Conservation (phyloP, 345 rosid species). For the Erucastrum elatum region DNA sequence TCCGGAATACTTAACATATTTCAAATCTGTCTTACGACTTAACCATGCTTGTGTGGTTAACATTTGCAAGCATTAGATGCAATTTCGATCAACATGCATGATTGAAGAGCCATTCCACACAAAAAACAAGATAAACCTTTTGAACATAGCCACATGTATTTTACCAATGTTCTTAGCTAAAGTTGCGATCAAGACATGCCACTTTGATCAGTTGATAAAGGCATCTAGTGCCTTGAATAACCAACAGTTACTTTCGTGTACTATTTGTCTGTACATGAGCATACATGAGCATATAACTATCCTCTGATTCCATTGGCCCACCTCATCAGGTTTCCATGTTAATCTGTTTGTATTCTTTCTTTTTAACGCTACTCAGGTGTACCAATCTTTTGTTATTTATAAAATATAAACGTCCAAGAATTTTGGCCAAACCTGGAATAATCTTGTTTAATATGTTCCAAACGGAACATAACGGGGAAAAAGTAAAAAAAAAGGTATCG, state of each 20-base stretch:
- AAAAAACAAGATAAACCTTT: background rate
- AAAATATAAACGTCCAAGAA: background rate
- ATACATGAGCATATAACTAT: too few species aligned
- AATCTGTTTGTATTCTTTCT: background rate
- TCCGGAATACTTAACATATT: too few species aligned
- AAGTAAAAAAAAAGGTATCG: constrained; percentile 18
- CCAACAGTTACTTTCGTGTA: constrained; percentile 1
- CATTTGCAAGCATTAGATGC: constrained; percentile 28
- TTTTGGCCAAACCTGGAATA: constrained; percentile 12
- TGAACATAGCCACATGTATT: background rate
- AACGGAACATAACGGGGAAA: background rate
- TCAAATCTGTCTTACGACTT: too few species aligned
- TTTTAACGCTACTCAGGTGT: background rate
- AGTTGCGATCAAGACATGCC: constrained; percentile 27
- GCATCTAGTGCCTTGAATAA: constrained; percentile 24
- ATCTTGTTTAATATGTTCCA: background rate
- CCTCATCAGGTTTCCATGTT: background rate
- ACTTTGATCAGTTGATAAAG: background rate
- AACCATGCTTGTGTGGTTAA: background rate
- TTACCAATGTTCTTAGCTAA: background rate
- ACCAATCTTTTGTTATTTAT: background rate
- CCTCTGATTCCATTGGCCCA: constrained; percentile 1
- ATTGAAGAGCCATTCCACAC: constrained; percentile 7
- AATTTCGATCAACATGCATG: background rate
- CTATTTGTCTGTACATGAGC: background rate